Evolutionary conservation across 768 basidiomycete species (phyloP).

Genomic region (Amanita exitialis): DNA sequence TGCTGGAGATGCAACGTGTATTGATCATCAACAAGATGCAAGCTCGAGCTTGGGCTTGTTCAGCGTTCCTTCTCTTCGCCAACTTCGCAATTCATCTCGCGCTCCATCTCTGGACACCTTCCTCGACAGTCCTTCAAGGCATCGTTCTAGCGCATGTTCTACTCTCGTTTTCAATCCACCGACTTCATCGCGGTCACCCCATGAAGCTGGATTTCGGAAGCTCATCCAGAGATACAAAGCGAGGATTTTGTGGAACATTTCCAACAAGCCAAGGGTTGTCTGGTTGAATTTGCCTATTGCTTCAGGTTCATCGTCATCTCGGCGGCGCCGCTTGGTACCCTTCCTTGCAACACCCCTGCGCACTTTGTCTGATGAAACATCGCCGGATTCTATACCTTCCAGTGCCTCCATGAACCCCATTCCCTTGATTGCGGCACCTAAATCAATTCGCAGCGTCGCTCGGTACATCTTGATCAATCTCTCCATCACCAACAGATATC

Average conservation of each 20-base stretch:
- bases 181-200: conserved; percentile 43
- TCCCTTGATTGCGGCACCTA: conserved; percentile 25
- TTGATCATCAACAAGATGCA: background rate
- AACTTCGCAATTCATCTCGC: background rate
- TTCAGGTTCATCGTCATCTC: background rate
- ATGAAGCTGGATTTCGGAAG: conserved; percentile 60
- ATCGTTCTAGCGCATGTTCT: conserved; percentile 62
- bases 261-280: conserved; percentile 30
- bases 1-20: background rate
- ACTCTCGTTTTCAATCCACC: conserved; percentile 44
- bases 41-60: background rate
- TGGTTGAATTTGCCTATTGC: conserved; percentile 7
- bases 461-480: conserved; percentile 33
- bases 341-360: background rate
- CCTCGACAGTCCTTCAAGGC: conserved; percentile 4
- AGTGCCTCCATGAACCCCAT: conserved; percentile 31
- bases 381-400: conserved; percentile 23
- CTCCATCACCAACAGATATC: conserved; percentile 20
- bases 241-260: conserved; percentile 67
- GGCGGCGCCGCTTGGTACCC: background rate
- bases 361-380: background rate
- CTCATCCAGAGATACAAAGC: conserved; percentile 82
- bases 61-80: background rate
- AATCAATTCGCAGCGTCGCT: conserved; percentile 29
- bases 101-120: background rate